These are phyloP conservation scores for Allium sativum DNA, from an alignment of 106 monocot genomes.

Conservation along the genomic window DNA sequence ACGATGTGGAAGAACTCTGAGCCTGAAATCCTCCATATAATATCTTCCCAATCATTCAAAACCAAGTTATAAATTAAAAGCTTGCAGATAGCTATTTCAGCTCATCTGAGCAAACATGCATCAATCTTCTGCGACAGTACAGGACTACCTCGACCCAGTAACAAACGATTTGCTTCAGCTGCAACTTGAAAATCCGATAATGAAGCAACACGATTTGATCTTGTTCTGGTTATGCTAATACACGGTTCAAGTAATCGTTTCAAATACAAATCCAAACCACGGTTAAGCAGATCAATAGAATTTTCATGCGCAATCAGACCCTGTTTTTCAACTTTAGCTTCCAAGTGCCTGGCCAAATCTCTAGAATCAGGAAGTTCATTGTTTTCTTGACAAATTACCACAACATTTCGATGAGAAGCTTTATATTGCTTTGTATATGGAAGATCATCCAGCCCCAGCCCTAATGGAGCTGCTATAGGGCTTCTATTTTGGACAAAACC, in stretches of 20 bases:
- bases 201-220: constrained; percentile 20
- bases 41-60: too few relatives aligned
- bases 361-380: constrained; percentile 39
- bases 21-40: too few relatives aligned
- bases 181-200: constrained; percentile 42
- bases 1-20: too few relatives aligned
- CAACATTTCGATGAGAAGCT: neutral
- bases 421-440: neutral
- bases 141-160: too few relatives aligned
- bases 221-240: constrained; percentile 56
- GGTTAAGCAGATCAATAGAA: constrained; percentile 46
- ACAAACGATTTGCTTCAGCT: constrained; percentile 32
- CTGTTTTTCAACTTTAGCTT: constrained; percentile 31
- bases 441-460: constrained; percentile 7
- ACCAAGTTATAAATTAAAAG: too few relatives aligned
- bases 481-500: constrained; percentile 5
- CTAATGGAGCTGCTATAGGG: constrained; percentile 69
- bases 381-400: constrained; percentile 21
- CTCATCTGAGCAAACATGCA: too few relatives aligned
- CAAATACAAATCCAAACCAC: constrained; percentile 48
- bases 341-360: constrained; percentile 28
- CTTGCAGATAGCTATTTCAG: too few relatives aligned
- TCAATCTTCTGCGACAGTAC: too few relatives aligned
- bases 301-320: constrained; percentile 37
- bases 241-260: constrained; percentile 64